Conservation (phyloP, 768 basidiomycete species). For the Imleria badia region DNA sequence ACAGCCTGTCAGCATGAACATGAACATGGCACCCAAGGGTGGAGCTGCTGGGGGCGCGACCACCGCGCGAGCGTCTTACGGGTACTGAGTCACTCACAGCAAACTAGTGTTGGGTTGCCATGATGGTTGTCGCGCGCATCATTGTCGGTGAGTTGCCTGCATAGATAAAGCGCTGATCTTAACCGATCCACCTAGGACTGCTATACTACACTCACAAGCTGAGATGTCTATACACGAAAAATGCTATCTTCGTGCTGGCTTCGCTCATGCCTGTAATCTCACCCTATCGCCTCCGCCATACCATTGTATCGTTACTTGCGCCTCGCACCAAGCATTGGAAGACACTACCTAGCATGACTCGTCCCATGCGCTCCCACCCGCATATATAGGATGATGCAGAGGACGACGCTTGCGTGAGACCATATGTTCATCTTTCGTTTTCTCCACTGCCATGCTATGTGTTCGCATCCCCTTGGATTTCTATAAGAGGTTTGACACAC, state of each 20-base stretch:
- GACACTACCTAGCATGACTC: background rate
- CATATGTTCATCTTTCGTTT: conserved; percentile 20
- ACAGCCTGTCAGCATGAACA: conserved; percentile 44
- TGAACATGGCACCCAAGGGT: conserved; percentile 40
- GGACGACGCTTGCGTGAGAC: conserved; percentile 18
- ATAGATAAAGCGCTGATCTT: background rate
- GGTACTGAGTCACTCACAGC: conserved; percentile 31
- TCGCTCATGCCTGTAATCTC: conserved; percentile 18
- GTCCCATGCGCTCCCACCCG: conserved; percentile 4
- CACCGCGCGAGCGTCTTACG: conserved; percentile 39
- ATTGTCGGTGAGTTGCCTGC: conserved; percentile 16
- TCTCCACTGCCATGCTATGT: conserved; percentile 14
- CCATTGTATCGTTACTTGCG: conserved; percentile 12
- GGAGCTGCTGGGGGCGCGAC: conserved; percentile 31
- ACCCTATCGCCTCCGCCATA: conserved; percentile 10
- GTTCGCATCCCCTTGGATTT: conserved; percentile 20
- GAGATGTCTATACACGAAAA: conserved; percentile 22
- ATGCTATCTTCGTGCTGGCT: conserved; percentile 18
- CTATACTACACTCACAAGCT: conserved; percentile 13
- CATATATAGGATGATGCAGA: conserved; percentile 24
- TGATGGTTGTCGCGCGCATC: conserved; percentile 6
- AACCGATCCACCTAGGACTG: conserved; percentile 12
- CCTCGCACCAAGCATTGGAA: conserved; percentile 2
- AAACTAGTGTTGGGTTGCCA: conserved; percentile 1
- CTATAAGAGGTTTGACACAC: conserved; percentile 9